Percentiles rank a stretch among this genome's conserved stretches.
These are phyloP conservation scores for Friedmanniomyces endolithicus DNA, from an alignment of 495 filamentous ascomycete species.

Conservation along the genomic window DNA sequence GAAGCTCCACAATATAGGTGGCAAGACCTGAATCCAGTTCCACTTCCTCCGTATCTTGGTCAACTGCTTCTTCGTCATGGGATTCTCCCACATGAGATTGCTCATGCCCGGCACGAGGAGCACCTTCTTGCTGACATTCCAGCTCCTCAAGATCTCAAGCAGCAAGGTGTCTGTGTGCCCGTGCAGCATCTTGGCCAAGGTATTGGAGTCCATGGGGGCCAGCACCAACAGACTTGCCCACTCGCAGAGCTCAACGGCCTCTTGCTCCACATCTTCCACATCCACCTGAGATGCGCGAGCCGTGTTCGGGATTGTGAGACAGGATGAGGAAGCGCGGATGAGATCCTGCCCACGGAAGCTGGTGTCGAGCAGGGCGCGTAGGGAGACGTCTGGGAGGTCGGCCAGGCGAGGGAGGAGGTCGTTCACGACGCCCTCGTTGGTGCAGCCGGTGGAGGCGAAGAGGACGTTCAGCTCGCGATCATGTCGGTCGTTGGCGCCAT, in stretches of 20 bases:
- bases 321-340: constrained; percentile 9
- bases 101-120: constrained; percentile 75
- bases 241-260: constrained; percentile 60
- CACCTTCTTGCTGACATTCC: constrained; percentile 74
- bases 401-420: constrained; percentile 9
- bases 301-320: constrained; percentile 9
- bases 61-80: constrained; percentile 69
- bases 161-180: constrained; percentile 64
- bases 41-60: constrained; percentile 66
- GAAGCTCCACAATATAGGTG: constrained; percentile 64
- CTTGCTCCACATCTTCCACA: constrained; percentile 15
- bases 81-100: constrained; percentile 70
- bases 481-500: neutral
- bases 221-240: constrained; percentile 82
- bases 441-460: constrained; percentile 17
- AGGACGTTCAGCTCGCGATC: constrained; percentile 11
- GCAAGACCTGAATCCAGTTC: constrained; percentile 64
- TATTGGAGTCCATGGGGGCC: constrained; percentile 71
- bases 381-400: constrained; percentile 12
- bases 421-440: constrained; percentile 7
- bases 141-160: constrained; percentile 61
- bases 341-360: constrained; percentile 14
- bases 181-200: constrained; percentile 68
- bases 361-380: constrained; percentile 13
- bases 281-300: neutral